These are phyloP conservation scores for Colletotrichum sansevieriae DNA, from an alignment of 2,329 filamentous ascomycete species.

Conservation along the genomic window DNA sequence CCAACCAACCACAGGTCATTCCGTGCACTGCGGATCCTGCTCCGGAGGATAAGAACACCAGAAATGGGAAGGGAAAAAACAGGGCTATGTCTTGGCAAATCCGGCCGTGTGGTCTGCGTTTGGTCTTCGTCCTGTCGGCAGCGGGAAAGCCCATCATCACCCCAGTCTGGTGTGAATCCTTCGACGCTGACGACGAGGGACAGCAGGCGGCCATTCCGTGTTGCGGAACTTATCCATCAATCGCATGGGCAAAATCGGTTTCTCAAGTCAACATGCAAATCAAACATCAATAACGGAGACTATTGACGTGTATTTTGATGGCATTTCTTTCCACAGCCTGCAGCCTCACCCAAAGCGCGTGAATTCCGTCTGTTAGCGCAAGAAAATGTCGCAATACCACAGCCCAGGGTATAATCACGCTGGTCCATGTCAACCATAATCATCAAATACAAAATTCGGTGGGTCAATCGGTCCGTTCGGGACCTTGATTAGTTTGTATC, in stretches of 20 bases:
- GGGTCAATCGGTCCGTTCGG: conserved; percentile 36
- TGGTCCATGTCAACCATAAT: conserved; percentile 14
- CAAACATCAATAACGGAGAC: neutral
- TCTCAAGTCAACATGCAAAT: neutral
- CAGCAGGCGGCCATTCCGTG: conserved; percentile 17
- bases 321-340: no score
- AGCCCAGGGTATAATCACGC: conserved; percentile 29
- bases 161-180: conserved; percentile 22
- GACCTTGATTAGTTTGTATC: conserved; percentile 26
- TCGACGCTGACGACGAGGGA: neutral
- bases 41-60: conserved; percentile 2
- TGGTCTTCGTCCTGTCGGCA: conserved; percentile 6
- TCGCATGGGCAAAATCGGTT: neutral
- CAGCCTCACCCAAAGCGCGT: neutral
- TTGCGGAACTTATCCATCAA: neutral
- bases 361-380: neutral
- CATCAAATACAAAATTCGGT: conserved; percentile 7
- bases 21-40: conserved; percentile 18
- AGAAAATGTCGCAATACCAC: conserved; percentile 17
- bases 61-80: neutral
- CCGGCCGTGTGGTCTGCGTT: conserved; percentile 31
- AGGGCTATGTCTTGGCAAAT: conserved; percentile 28
- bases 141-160: conserved; percentile 15
- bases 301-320: no score
- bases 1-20: conserved; percentile 11